phyloP scores from a whole-genome alignment of 768 basidiomycete genomes.

The Naematelia encephala region DNA sequence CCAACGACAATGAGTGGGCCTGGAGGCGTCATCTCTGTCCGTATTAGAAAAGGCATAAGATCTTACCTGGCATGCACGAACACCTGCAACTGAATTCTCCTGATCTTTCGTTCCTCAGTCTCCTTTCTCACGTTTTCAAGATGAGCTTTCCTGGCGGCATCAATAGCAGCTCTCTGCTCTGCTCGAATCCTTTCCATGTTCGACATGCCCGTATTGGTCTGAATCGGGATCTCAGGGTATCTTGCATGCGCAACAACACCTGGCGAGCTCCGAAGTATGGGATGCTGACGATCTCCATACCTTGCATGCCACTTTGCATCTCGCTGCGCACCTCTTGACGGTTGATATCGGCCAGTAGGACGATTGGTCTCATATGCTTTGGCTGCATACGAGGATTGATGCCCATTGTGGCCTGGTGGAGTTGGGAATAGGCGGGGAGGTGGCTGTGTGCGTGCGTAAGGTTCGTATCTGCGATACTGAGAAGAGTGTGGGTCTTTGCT shows the following conservation, averaged over 20 bases:
- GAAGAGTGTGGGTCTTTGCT: not conserved
- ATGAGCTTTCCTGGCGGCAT: slow-evolving; percentile 17
- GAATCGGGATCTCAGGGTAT: not conserved
- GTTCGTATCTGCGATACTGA: not conserved
- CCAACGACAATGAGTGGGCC: slow-evolving; percentile 39
- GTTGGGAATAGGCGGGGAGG: not conserved
- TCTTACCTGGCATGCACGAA: slow-evolving; percentile 43
- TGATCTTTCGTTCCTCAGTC: slow-evolving; percentile 20
- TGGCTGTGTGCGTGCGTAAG: not conserved
- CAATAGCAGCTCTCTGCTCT: slow-evolving; percentile 25
- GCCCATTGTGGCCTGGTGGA: not conserved
- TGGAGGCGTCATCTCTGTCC: too few relatives aligned
- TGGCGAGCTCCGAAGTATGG: not conserved
- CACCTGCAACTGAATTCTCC: slow-evolving; percentile 41
- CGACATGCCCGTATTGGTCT: not conserved
- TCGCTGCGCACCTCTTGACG: slow-evolving; percentile 35
- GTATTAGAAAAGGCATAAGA: too few relatives aligned
- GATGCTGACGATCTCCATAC: not conserved
- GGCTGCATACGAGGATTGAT: not conserved
- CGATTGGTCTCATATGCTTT: slow-evolving; percentile 3
- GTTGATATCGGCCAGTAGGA: slow-evolving; percentile 26
- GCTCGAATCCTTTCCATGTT: not conserved
- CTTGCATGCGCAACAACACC: not conserved
- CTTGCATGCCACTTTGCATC: slow-evolving; percentile 32
- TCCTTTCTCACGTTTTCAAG: slow-evolving; percentile 1